Percentiles rank a stretch among this genome's conserved stretches.
Evolutionary conservation across 345 rosid genomes (phyloP).

Genomic region (Barbarea vulgaris): DNA sequence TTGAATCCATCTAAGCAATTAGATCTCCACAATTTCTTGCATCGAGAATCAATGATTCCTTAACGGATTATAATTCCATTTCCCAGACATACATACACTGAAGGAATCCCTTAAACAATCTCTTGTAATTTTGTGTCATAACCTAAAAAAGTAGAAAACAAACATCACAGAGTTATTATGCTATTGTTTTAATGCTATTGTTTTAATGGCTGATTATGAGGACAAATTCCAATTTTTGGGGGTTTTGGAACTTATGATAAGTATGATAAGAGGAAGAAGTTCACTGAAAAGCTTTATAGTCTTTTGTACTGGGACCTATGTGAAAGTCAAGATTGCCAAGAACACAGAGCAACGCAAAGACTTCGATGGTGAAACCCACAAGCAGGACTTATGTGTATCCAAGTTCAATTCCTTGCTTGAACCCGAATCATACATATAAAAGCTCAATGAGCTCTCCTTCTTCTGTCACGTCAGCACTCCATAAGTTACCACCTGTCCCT

Average conservation of each 20-base stretch:
- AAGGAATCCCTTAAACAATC: too few relatives aligned
- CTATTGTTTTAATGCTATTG: too few relatives aligned
- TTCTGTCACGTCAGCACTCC: too few relatives aligned
- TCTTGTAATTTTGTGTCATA: too few relatives aligned
- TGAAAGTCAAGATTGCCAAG: conserved; percentile 55
- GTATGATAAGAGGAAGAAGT: conserved; percentile 46
- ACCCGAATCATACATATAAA: too few relatives aligned
- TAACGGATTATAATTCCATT: too few relatives aligned
- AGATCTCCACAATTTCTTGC: too few relatives aligned
- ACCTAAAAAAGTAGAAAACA: conserved; percentile 26
- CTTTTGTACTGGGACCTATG: conserved; percentile 45
- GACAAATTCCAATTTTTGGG: neutral
- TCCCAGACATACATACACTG: too few relatives aligned
- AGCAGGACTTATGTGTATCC: conserved; percentile 52
- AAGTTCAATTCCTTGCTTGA: conserved; percentile 53
- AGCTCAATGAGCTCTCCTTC: too few relatives aligned
- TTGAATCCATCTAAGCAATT: too few relatives aligned
- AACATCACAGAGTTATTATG: conserved; percentile 9
- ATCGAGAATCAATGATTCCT: too few relatives aligned
- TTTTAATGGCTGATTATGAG: neutral
- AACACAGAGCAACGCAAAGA: conserved; percentile 45
- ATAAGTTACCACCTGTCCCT: too few relatives aligned
- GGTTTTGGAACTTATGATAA: conserved; percentile 39
- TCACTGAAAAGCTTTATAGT: conserved; percentile 46
- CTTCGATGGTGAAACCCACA: conserved; percentile 48